These are phyloP conservation scores for Sclerotiophoma versabilis DNA, from an alignment of 2,329 filamentous ascomycete species.

Conservation along the genomic window DNA sequence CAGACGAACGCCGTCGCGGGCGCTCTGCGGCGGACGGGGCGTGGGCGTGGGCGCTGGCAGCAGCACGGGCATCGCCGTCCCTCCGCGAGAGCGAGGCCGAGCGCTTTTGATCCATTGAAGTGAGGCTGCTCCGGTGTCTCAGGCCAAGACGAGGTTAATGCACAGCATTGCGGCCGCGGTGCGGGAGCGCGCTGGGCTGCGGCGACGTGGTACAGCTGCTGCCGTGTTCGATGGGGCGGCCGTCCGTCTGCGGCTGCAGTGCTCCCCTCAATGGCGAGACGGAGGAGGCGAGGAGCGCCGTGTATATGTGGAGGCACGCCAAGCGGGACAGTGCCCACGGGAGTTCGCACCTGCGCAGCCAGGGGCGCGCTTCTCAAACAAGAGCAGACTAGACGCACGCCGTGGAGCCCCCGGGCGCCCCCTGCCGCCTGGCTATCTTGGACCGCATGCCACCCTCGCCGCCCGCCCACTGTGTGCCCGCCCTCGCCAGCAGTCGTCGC, in stretches of 20 bases:
- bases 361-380: conserved; percentile 4
- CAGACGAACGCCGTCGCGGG: conserved; percentile 50
- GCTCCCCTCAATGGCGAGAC: neutral
- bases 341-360: neutral
- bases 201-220: conserved; percentile 9
- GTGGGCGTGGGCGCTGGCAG: conserved; percentile 20
- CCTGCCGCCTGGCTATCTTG: neutral
- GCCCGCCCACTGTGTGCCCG: too few species aligned
- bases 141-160: conserved; percentile 35
- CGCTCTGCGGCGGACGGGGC: conserved; percentile 17
- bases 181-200: conserved; percentile 34
- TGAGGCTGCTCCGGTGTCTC: conserved; percentile 35
- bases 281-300: neutral
- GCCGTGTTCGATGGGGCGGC: neutral
- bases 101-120: too few species aligned
- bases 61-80: conserved; percentile 22
- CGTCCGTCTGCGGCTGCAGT: conserved; percentile 1
- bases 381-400: conserved; percentile 1
- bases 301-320: conserved; percentile 12
- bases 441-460: too few species aligned
- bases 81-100: conserved; percentile 51
- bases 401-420: neutral
- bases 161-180: conserved; percentile 36
- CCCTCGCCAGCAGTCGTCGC: too few species aligned
- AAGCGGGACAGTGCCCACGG: conserved; percentile 8